These are phyloP conservation scores for Diutina scorzettiae DNA, from an alignment of 1,139 yeast genomes.

Conservation along the genomic window DNA sequence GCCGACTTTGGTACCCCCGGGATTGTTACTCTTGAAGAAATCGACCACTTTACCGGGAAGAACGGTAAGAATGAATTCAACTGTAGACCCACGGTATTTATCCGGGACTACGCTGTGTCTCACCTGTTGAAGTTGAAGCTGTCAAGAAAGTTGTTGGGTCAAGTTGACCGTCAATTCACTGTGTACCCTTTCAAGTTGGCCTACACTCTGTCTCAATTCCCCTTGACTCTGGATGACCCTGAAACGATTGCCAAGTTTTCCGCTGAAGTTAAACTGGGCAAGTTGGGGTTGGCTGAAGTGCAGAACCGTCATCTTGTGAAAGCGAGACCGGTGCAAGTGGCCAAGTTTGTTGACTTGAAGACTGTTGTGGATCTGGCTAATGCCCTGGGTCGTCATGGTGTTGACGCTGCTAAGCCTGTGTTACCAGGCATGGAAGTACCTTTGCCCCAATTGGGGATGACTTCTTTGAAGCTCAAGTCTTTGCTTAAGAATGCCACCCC, in stretches of 20 bases:
- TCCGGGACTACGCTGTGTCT: conserved; percentile 74
- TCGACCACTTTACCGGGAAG: conserved; percentile 38
- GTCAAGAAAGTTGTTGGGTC: conserved; percentile 58
- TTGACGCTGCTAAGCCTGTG: conserved; percentile 52
- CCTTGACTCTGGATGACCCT: conserved; percentile 29
- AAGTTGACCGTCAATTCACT: conserved; percentile 61
- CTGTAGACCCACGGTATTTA: conserved; percentile 60
- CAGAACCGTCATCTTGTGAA: conserved; percentile 71
- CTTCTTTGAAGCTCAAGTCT: conserved; percentile 52
- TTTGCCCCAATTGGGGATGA: conserved; percentile 56
- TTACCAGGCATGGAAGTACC: conserved; percentile 67
- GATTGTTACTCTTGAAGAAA: conserved; percentile 50
- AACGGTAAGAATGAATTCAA: conserved; percentile 26
- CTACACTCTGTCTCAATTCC: conserved; percentile 49
- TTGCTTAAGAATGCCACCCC: conserved; percentile 41
- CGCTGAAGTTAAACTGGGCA: conserved; percentile 40
- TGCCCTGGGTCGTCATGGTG: conserved; percentile 53
- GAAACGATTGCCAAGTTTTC: conserved; percentile 24
- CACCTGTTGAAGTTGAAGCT: conserved; percentile 69
- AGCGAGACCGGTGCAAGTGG: conserved; percentile 59
- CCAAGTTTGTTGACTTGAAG: conserved; percentile 60
- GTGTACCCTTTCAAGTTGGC: conserved; percentile 87
- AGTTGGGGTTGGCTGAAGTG: conserved; percentile 75
- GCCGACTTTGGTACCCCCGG: conserved; percentile 45
- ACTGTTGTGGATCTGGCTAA: conserved; percentile 48